These are phyloP conservation scores for Fusarium sambucinum DNA, from an alignment of 2,329 filamentous ascomycete genomes.

Conservation along the genomic window DNA sequence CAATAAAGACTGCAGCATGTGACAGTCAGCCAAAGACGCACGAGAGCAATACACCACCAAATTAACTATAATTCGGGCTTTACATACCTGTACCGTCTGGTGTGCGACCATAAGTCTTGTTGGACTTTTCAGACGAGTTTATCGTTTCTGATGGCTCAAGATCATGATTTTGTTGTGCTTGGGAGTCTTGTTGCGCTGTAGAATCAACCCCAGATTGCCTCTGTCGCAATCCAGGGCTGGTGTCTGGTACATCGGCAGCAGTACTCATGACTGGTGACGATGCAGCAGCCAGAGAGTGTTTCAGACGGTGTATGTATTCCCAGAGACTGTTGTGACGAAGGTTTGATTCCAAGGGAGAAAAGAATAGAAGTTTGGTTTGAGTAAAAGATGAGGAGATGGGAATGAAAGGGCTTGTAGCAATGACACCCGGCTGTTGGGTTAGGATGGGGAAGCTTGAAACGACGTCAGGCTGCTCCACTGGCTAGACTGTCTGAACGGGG, in stretches of 20 bases:
- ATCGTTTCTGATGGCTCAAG: constrained; percentile 30
- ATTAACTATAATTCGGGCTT: constrained; percentile 3
- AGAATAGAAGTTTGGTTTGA: constrained; percentile 10
- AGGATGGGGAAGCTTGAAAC: constrained; percentile 25
- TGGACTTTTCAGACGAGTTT: constrained; percentile 52
- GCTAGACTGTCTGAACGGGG: constrained; percentile 26
- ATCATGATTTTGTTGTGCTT: constrained; percentile 24
- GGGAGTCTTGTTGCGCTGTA: constrained; percentile 32
- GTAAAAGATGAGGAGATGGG: constrained; percentile 26
- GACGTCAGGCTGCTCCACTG: constrained; percentile 50
- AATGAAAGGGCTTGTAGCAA: constrained; percentile 25
- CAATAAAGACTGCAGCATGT: constrained; percentile 81
- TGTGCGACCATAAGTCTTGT: constrained; percentile 91
- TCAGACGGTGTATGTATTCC: background rate
- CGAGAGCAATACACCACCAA: constrained; percentile 20
- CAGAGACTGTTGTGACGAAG: background rate
- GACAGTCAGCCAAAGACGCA: constrained; percentile 41
- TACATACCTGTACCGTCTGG: constrained; percentile 88
- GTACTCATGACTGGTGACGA: constrained; percentile 48
- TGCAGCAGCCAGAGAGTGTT: constrained; percentile 15
- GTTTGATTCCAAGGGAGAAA: constrained; percentile 11
- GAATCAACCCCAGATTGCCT: constrained; percentile 45
- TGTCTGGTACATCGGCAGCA: constrained; percentile 47
- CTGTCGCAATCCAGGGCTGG: constrained; percentile 48
- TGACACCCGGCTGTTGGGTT: constrained; percentile 36